Percentiles rank a stretch among this genome's conserved stretches.
phyloP scores from a whole-genome alignment of 225 moss, liverwort and hornwort species.

The Lunularia cruciata region DNA sequence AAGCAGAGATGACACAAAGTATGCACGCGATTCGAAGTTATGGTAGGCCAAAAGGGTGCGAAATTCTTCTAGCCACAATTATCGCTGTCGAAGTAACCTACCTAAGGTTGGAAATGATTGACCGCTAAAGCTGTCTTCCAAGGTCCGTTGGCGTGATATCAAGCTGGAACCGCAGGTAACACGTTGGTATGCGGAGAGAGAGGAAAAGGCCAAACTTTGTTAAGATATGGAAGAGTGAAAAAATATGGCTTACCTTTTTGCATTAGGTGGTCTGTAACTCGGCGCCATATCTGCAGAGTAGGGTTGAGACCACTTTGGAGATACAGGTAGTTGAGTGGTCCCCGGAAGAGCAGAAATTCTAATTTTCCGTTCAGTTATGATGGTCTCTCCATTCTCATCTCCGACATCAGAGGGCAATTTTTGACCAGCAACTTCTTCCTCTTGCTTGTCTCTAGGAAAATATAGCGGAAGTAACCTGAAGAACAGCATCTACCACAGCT shows the following conservation, averaged over 20 bases:
- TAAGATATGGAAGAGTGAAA: too few relatives aligned
- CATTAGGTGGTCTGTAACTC: constrained; percentile 42
- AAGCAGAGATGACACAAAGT: neutral
- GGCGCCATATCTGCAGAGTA: constrained; percentile 51
- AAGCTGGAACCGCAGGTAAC: too few relatives aligned
- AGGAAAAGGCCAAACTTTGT: too few relatives aligned
- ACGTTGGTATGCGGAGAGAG: too few relatives aligned
- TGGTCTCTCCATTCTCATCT: constrained; percentile 97
- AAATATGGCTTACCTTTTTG: constrained; percentile 51
- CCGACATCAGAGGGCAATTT: constrained; percentile 94
- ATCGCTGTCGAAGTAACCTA: too few relatives aligned
- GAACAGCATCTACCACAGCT: neutral
- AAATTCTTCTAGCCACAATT: too few relatives aligned
- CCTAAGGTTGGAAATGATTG: too few relatives aligned
- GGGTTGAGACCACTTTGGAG: constrained; percentile 44
- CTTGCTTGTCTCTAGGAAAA: constrained; percentile 86
- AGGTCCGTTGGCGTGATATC: too few relatives aligned
- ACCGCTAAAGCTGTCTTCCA: too few relatives aligned
- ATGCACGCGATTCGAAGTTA: neutral
- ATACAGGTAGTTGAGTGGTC: constrained; percentile 28
- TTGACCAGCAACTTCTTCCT: constrained; percentile 74
- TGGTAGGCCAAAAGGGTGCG: neutral
- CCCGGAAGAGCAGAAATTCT: constrained; percentile 96
- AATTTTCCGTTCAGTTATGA: constrained; percentile 94
- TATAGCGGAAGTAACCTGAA: constrained; percentile 90